These are phyloP conservation scores for Myxozyma monticola DNA, from an alignment of 805 yeast species.

Conservation along the genomic window DNA sequence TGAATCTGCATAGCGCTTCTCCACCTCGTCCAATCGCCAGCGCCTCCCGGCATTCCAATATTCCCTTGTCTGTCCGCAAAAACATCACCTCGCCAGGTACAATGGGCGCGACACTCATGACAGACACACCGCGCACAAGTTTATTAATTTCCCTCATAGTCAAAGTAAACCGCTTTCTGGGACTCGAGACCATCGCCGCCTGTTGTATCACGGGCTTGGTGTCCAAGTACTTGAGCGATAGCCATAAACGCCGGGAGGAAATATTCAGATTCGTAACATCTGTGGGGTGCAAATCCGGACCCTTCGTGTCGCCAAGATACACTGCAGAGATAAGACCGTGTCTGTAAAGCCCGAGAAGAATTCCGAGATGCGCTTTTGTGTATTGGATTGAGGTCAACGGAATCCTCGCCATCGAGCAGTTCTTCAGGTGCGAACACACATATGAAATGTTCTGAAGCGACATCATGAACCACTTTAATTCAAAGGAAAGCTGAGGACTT, in stretches of 20 bases:
- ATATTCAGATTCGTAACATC: constrained; percentile 67
- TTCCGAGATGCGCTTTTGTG: constrained; percentile 76
- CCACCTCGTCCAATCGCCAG: constrained; percentile 70
- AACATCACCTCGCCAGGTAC: constrained; percentile 89
- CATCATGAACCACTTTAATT: constrained; percentile 6
- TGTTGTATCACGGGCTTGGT: constrained; percentile 72
- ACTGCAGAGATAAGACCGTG: constrained; percentile 86
- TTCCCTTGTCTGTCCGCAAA: constrained; percentile 53
- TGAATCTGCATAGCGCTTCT: constrained; percentile 61
- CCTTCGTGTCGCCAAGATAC: constrained; percentile 78
- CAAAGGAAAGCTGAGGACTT: no score
- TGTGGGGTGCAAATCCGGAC: constrained; percentile 65
- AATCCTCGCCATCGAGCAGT: constrained; percentile 73
- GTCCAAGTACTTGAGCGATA: constrained; percentile 84
- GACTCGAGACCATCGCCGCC: constrained; percentile 76
- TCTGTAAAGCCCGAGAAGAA: constrained; percentile 80
- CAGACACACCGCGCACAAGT: constrained; percentile 72
- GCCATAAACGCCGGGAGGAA: constrained; percentile 83
- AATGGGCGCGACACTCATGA: constrained; percentile 73
- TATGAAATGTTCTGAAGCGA: constrained; percentile 52
- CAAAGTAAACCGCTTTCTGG: constrained; percentile 73
- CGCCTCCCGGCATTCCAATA: constrained; percentile 83
- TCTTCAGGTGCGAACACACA: constrained; percentile 84
- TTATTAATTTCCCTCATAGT: constrained; percentile 63
- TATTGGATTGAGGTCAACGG: constrained; percentile 80